phyloP scores from a whole-genome alignment of 176 grass and related monocot genomes.

The Ensete ventricosum region DNA sequence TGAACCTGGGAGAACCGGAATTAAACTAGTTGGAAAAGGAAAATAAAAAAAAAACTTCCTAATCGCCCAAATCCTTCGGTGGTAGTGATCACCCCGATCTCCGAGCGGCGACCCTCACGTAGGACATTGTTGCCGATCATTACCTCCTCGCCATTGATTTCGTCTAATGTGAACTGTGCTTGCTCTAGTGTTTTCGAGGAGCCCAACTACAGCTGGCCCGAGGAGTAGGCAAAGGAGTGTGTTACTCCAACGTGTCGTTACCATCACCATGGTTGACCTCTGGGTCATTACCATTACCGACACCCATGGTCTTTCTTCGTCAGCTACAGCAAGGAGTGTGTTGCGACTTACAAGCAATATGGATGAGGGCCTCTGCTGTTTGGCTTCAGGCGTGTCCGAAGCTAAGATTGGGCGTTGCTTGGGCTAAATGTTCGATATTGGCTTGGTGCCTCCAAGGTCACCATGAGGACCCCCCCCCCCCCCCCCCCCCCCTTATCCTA shows the following conservation, averaged over 20 bases:
- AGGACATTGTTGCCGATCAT: constrained; percentile 32
- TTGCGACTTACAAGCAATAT: constrained; percentile 39
- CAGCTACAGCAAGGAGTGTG: constrained; percentile 67
- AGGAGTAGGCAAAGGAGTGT: no score
- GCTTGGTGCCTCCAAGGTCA: constrained; percentile 24
- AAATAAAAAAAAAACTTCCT: not conserved
- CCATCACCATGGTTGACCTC: not conserved
- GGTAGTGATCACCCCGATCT: not conserved
- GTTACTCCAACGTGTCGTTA: not conserved
- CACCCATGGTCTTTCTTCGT: constrained; percentile 36
- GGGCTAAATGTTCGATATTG: constrained; percentile 34
- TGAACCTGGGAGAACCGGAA: no score
- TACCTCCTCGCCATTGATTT: not conserved
- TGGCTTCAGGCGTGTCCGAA: constrained; percentile 33
- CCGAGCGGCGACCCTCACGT: constrained; percentile 43
- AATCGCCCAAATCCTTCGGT: not conserved
- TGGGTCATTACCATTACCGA: not conserved
- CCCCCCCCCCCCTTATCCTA: no score
- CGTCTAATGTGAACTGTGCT: not conserved
- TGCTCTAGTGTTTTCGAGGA: not conserved
- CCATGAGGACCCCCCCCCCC: constrained; percentile 29
- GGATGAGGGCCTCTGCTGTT: constrained; percentile 23
- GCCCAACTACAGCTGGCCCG: not conserved
- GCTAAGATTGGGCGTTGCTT: constrained; percentile 32
- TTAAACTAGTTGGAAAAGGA: no score